A percentile compares a stretch with the other conserved stretches of the same genome.
These are phyloP conservation scores for Penicillium glabrum DNA, from an alignment of 2,329 filamentous ascomycete genomes.

Conservation along the genomic window DNA sequence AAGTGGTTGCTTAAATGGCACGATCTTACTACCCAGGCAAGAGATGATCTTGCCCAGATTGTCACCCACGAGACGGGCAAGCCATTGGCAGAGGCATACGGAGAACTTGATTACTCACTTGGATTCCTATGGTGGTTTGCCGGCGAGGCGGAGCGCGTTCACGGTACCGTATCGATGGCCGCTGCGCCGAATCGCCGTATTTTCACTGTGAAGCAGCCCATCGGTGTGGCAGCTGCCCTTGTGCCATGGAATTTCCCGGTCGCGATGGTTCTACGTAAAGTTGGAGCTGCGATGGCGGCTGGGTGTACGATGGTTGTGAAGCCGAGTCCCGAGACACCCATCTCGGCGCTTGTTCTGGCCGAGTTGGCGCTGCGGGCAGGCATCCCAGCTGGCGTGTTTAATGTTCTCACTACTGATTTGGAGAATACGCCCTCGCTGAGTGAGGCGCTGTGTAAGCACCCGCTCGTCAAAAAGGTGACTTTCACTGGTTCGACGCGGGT, in stretches of 20 bases:
- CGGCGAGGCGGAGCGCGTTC: conserved; percentile 62
- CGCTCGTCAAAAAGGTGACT: conserved; percentile 58
- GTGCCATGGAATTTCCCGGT: conserved; percentile 74
- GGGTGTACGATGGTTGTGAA: conserved; percentile 75
- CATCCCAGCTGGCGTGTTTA: conserved; percentile 61
- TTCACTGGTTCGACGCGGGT: conserved; percentile 63
- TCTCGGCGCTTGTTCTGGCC: conserved; percentile 56
- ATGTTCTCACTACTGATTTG: conserved; percentile 56
- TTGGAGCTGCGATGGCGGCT: conserved; percentile 66
- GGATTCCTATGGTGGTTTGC: conserved; percentile 60
- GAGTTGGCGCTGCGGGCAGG: conserved; percentile 55
- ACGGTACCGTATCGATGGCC: conserved; percentile 61
- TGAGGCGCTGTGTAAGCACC: conserved; percentile 56
- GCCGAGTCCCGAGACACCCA: conserved; percentile 67
- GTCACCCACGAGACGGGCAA: conserved; percentile 64
- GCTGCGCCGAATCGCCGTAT: conserved; percentile 63
- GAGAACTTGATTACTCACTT: conserved; percentile 57
- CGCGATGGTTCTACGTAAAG: conserved; percentile 68
- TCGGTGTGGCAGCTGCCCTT: conserved; percentile 66
- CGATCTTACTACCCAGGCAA: conserved; percentile 60
- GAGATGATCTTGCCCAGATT: conserved; percentile 62
- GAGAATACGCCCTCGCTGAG: conserved; percentile 41
- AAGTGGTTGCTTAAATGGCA: conserved; percentile 67
- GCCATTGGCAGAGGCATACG: conserved; percentile 54
- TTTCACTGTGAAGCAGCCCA: conserved; percentile 73